Base-by-base conservation (phyloP, 148 eudicot species). In the Rhododendron molle region DNA sequence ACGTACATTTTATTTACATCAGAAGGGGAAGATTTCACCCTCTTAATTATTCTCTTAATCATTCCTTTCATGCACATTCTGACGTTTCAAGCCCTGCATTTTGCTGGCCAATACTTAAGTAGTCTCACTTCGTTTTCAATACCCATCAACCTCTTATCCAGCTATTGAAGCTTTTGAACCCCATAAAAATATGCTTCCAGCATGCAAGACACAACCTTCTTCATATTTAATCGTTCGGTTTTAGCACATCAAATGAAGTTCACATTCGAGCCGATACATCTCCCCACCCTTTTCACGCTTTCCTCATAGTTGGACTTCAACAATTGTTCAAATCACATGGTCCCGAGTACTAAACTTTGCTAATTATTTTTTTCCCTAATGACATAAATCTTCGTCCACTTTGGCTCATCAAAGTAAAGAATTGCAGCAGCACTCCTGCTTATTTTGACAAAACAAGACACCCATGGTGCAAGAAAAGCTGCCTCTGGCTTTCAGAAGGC, bases 321-420 rank as follows among this genome's bases (percentile, higher is more conserved):
- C 91, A 84, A 71, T 76, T 86, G 60, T 88, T 78, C 50, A 40
- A 40, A 91, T 32, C 38, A 91, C 85, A 54, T 92, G 71, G 87
- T 83, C 2, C 67, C 74, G 84, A 92, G 43, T 89, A 13, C 92
- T 92, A 15, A 93, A 90, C 46, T 40, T 93, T 49, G 85, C 92
- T 80, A 80, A 94, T 91, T 40, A 40, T 5, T 40, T 40, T 40
- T 40, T 40, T 40, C 43, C 43, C 43, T 40, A 0, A 40, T 40
- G 43, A 40, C 7, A 40, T 40, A 40, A 40, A 40, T 40, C 43
- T 40, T 40, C 43, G 5, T 40, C 43, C 43, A 40, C 43, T 40
- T 5, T 40, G 43, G 43, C 43, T 40, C 43, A 40, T 40, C 43
- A 40, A 40, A 40, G 43, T 40, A 40, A 40, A 40, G 43, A 40